A percentile compares a stretch with the other conserved stretches of the same genome.
phyloP scores from a whole-genome alignment of 2,329 filamentous ascomycete species.

The Ceratocystis cacaofunesta region DNA sequence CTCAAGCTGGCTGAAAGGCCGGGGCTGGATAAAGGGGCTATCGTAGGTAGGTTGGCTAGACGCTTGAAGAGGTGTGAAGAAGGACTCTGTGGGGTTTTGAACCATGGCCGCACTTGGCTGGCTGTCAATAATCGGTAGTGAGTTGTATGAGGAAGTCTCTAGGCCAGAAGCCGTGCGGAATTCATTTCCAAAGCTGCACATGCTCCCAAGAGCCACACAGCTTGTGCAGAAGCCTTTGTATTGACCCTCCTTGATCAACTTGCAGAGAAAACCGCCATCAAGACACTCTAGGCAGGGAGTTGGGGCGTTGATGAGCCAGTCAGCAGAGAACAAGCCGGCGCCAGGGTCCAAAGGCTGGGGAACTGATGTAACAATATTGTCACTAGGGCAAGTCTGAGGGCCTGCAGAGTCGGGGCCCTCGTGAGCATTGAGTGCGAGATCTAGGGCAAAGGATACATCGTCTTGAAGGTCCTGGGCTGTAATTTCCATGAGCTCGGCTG shows the following conservation, averaged over 20 bases:
- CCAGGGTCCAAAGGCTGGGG: conserved; percentile 11
- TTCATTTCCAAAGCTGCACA: conserved; percentile 40
- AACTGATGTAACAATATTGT: conserved; percentile 24
- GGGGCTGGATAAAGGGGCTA: background rate
- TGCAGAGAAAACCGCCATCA: conserved; percentile 41
- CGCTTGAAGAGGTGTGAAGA: background rate
- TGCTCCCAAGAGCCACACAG: conserved; percentile 43
- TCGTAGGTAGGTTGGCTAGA: background rate
- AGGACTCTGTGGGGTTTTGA: background rate
- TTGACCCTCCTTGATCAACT: conserved; percentile 43
- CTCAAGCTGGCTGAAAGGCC: background rate
- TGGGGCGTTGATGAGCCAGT: conserved; percentile 30
- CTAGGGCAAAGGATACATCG: conserved; percentile 29
- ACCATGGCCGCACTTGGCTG: conserved; percentile 26
- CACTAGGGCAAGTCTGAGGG: conserved; percentile 39
- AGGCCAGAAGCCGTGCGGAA: conserved; percentile 21
- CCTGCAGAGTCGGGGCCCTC: conserved; percentile 38
- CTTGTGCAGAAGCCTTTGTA: conserved; percentile 47
- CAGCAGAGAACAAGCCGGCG: conserved; percentile 17
- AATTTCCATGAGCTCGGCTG: conserved; percentile 24
- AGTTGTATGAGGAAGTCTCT: conserved; percentile 30
- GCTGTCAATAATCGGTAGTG: conserved; percentile 32
- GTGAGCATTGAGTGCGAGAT: conserved; percentile 41
- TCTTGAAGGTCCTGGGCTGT: conserved; percentile 25
- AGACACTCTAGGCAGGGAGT: conserved; percentile 39